Evolutionary conservation across 495 filamentous ascomycete species (phyloP).

Genomic region (Daldinia decipiens): DNA sequence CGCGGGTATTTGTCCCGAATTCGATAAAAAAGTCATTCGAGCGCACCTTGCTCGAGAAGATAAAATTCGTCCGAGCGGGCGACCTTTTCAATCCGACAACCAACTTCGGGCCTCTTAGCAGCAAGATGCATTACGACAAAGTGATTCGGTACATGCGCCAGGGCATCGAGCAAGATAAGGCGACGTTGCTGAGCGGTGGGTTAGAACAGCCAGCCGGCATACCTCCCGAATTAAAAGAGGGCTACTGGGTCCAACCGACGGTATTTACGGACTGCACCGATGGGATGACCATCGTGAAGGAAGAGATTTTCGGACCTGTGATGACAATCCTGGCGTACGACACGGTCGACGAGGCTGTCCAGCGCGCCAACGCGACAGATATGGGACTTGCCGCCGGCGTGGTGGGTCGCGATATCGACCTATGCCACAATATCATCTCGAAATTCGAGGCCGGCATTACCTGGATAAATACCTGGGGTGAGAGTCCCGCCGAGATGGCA

Average conservation of each 20-base stretch:
- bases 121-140: conserved; percentile 72
- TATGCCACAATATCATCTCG: conserved; percentile 74
- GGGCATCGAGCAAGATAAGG: conserved; percentile 74
- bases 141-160: conserved; percentile 74
- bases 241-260: conserved; percentile 75
- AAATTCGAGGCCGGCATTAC: conserved; percentile 74
- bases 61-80: conserved; percentile 72
- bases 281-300: conserved; percentile 73
- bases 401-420: conserved; percentile 77
- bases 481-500: conserved; percentile 62
- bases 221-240: conserved; percentile 64
- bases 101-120: conserved; percentile 82
- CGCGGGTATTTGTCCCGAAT: conserved; percentile 76
- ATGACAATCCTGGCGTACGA: conserved; percentile 77
- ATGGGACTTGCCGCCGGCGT: conserved; percentile 82
- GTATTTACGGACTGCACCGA: conserved; percentile 80
- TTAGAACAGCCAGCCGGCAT: conserved; percentile 59
- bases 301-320: conserved; percentile 87
- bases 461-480: conserved; percentile 63
- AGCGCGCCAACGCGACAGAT: conserved; percentile 75
- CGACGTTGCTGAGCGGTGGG: conserved; percentile 77
- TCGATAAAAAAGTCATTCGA: conserved; percentile 72
- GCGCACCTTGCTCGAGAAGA: conserved; percentile 70
- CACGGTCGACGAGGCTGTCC: conserved; percentile 71
- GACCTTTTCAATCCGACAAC: conserved; percentile 73